phyloP scores from a whole-genome alignment of 2,329 filamentous ascomycete genomes.

The Sarocladium brachiariae region DNA sequence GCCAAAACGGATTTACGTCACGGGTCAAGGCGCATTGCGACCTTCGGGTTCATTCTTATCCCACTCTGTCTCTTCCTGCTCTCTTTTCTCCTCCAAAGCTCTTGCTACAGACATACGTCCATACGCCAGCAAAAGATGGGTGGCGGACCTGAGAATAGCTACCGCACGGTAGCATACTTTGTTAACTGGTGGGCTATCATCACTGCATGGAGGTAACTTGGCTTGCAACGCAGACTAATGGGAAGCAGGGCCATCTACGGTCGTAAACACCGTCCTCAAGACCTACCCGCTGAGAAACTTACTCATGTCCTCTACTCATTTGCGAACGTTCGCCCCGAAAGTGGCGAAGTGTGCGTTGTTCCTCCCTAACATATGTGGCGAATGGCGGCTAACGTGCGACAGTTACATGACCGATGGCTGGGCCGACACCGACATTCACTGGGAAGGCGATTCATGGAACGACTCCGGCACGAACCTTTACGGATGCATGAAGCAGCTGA shows the following conservation, averaged over 20 bases:
- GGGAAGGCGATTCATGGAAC: slow-evolving; percentile 62
- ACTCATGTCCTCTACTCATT: slow-evolving; percentile 91
- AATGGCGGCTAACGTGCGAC: slow-evolving; percentile 6
- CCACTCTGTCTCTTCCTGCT: not conserved
- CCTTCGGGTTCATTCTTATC: not conserved
- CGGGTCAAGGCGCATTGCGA: not conserved
- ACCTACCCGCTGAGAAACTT: slow-evolving; percentile 71
- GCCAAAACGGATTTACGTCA: not conserved
- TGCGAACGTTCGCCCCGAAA: slow-evolving; percentile 73
- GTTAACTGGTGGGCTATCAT: slow-evolving; percentile 72
- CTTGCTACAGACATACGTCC: not conserved
- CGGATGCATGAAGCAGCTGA: slow-evolving; percentile 83
- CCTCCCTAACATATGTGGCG: not conserved
- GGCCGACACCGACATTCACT: slow-evolving; percentile 68
- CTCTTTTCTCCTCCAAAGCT: not conserved
- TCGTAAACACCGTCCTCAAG: slow-evolving; percentile 76
- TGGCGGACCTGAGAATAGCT: slow-evolving; percentile 40
- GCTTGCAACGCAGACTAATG: slow-evolving; percentile 15
- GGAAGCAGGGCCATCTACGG: slow-evolving; percentile 68
- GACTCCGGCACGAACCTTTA: slow-evolving; percentile 75
- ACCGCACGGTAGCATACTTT: slow-evolving; percentile 65
- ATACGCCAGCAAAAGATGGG: slow-evolving; percentile 26
- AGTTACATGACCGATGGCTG: slow-evolving; percentile 52
- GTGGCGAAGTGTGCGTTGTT: slow-evolving; percentile 64
- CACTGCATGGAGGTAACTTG: too few species aligned